Evolutionary conservation across 192 early-diverging fungal genomes (phyloP).

Genomic region (Pecoramyces ruminantium): DNA sequence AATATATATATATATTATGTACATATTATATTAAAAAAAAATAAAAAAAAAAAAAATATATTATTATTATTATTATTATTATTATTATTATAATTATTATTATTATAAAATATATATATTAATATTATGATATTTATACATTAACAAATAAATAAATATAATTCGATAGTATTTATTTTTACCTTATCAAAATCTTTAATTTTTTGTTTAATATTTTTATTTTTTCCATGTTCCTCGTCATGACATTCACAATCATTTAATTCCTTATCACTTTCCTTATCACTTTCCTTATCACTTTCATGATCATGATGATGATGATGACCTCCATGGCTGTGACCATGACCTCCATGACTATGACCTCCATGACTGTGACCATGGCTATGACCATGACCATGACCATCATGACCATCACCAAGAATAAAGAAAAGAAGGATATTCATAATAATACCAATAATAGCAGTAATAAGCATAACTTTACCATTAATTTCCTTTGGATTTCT

Average conservation of each 20-base stretch:
- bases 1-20: too few species aligned
- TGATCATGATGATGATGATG: conserved; percentile 8
- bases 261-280: conserved; percentile 1
- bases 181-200: background rate
- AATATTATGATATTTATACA: too few species aligned
- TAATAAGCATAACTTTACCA: conserved; percentile 49
- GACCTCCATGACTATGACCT: conserved; percentile 15
- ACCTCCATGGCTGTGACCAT: conserved; percentile 12
- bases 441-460: conserved; percentile 51
- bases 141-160: too few species aligned
- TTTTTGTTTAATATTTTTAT: background rate
- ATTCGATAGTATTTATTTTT: too few species aligned
- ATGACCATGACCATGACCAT: conserved; percentile 28
- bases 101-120: too few species aligned
- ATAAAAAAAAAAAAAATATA: too few species aligned
- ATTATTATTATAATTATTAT: too few species aligned
- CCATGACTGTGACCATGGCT: conserved; percentile 14
- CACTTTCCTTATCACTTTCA: background rate
- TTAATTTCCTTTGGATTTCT: conserved; percentile 40
- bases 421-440: conserved; percentile 53
- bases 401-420: conserved; percentile 18
- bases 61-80: too few species aligned
- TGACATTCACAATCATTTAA: background rate
- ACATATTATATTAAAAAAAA: too few species aligned
- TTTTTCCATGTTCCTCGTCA: background rate